Conservation (phyloP, 768 basidiomycete genomes). For the Mycena metata region DNA sequence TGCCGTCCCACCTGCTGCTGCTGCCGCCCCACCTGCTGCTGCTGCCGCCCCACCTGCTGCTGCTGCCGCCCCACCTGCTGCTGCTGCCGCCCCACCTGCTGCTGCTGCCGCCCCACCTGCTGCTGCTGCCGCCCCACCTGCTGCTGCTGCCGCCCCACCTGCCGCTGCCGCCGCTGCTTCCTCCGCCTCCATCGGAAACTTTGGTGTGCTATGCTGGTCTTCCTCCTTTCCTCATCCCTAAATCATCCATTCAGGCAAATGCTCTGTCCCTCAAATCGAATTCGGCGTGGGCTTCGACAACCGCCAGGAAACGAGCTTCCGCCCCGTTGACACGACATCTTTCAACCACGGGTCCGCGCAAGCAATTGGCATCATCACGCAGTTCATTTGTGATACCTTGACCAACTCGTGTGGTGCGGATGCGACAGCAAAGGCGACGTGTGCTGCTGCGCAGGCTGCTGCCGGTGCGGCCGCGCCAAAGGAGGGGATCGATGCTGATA, state of each 20-base stretch:
- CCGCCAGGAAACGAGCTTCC: constrained; percentile 71
- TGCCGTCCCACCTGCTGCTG: too few relatives aligned
- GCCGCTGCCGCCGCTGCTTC: constrained; percentile 45
- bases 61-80: constrained; percentile 23
- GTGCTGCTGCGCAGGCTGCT: constrained; percentile 55
- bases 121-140: background rate
- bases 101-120: too few relatives aligned
- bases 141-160: constrained; percentile 38
- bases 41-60: constrained; percentile 31
- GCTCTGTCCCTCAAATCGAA: constrained; percentile 69
- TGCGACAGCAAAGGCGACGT: constrained; percentile 64
- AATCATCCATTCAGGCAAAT: constrained; percentile 47
- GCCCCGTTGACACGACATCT: constrained; percentile 63
- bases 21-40: background rate
- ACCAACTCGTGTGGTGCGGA: constrained; percentile 69
- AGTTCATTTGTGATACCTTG: constrained; percentile 69
- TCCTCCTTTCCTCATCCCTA: background rate
- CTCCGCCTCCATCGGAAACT: constrained; percentile 52
- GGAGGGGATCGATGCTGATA: constrained; percentile 70
- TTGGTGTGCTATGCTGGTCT: constrained; percentile 45
- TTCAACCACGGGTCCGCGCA: constrained; percentile 74
- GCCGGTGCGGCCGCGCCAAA: constrained; percentile 56
- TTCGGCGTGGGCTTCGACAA: constrained; percentile 71
- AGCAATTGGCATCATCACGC: constrained; percentile 69
- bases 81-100: constrained; percentile 7